These are phyloP conservation scores for Nothomitra cinnamomea DNA, from an alignment of 2,329 filamentous ascomycete species.

Conservation along the genomic window DNA sequence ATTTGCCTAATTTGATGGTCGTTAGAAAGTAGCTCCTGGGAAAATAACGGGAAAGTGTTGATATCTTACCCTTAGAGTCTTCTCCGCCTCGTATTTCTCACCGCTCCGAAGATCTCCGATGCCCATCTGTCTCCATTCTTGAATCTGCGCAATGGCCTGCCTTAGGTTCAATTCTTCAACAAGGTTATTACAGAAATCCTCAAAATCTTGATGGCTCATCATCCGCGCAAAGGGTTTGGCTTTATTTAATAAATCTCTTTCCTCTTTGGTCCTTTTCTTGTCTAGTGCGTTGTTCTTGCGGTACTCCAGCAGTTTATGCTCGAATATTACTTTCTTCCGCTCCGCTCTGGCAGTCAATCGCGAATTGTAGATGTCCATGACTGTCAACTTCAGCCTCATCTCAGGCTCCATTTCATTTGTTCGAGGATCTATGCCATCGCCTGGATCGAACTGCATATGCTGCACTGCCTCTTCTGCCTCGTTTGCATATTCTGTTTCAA, in stretches of 20 bases:
- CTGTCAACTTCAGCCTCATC: conserved; percentile 91
- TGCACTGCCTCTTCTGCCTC: conserved; percentile 97
- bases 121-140: conserved; percentile 78
- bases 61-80: conserved; percentile 43
- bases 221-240: conserved; percentile 91
- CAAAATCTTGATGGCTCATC: conserved; percentile 89
- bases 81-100: conserved; percentile 86
- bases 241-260: conserved; percentile 78
- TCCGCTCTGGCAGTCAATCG: conserved; percentile 80
- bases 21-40: conserved; percentile 22
- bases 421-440: conserved; percentile 71
- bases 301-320: conserved; percentile 87
- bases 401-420: conserved; percentile 85
- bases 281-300: conserved; percentile 76
- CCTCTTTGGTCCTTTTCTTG: conserved; percentile 92
- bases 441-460: conserved; percentile 94
- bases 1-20: neutral
- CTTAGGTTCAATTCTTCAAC: conserved; percentile 84
- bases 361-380: conserved; percentile 97
- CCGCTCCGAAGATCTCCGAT: conserved; percentile 75
- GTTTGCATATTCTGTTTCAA: conserved; percentile 94
- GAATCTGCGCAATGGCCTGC: conserved; percentile 74
- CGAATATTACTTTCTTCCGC: conserved; percentile 90
- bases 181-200: conserved; percentile 66
- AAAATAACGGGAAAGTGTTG: conserved; percentile 24